Conservation (phyloP, 805 yeast species). For the Teunomyces barrocoloradensis region DNA sequence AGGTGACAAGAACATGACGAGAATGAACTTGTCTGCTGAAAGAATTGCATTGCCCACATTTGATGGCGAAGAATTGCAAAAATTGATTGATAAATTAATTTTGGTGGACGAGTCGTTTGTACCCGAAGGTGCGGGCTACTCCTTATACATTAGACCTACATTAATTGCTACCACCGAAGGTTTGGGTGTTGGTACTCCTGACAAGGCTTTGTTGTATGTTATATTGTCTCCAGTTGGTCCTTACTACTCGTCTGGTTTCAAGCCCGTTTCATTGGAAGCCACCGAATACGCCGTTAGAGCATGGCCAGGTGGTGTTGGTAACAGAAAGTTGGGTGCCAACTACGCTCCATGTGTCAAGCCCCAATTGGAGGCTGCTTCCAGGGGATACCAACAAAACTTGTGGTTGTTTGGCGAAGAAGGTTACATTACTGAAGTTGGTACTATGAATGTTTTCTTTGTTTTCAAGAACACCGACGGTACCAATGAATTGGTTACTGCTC, state of each 20-base stretch:
- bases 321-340: conserved; percentile 94
- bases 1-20: conserved; percentile 85
- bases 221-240: conserved; percentile 98
- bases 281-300: conserved; percentile 96
- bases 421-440: conserved; percentile 91
- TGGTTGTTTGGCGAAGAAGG: conserved; percentile 94
- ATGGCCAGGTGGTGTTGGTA: conserved; percentile 99
- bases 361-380: conserved; percentile 81
- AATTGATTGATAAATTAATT: conserved; percentile 73
- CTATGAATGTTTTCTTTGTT: conserved; percentile 92
- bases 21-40: conserved; percentile 86
- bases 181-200: conserved; percentile 83
- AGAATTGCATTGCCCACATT: conserved; percentile 89
- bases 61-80: conserved; percentile 72
- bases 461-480: conserved; percentile 80
- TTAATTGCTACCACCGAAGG: conserved; percentile 89
- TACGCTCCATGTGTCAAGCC: conserved; percentile 95
- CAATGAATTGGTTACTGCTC: conserved; percentile 92
- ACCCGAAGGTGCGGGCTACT: conserved; percentile 85
- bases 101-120: conserved; percentile 73
- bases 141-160: conserved; percentile 91
- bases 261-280: conserved; percentile 92
- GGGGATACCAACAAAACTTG: conserved; percentile 94
- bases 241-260: conserved; percentile 91
- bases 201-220: conserved; percentile 76